Conservation (phyloP, 768 basidiomycete species). For the Tephrocybe rancida region DNA sequence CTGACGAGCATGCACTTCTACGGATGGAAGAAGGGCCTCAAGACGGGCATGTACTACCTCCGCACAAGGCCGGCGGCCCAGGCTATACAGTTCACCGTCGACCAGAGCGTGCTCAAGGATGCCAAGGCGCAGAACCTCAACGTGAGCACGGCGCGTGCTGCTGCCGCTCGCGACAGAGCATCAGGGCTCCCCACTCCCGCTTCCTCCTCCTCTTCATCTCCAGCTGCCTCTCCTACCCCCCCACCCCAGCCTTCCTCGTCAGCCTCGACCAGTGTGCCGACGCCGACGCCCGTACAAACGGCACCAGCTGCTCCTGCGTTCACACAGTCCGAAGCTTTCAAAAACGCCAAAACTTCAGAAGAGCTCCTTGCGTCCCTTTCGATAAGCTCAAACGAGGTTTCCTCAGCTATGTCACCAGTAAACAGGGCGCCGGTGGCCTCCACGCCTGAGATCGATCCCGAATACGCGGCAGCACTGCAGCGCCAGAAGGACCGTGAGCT, state of each 20-base stretch:
- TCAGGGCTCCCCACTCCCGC: slow-evolving; percentile 34
- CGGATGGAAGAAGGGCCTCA: slow-evolving; percentile 99
- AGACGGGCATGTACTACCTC: slow-evolving; percentile 99
- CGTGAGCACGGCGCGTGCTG: slow-evolving; percentile 26
- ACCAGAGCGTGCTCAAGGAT: slow-evolving; percentile 73
- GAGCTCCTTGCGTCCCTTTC: slow-evolving; percentile 33
- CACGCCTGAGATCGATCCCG: slow-evolving; percentile 64
- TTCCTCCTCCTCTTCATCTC: slow-evolving; percentile 30
- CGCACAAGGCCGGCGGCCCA: slow-evolving; percentile 93
- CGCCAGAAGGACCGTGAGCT: slow-evolving; percentile 72
- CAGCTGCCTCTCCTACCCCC: slow-evolving; percentile 23
- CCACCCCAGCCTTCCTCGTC: slow-evolving; percentile 18
- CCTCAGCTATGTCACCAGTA: too few relatives aligned
- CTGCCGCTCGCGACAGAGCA: slow-evolving; percentile 17
- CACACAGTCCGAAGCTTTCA: slow-evolving; percentile 27
- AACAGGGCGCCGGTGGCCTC: too few relatives aligned
- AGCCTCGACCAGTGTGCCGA: slow-evolving; percentile 12
- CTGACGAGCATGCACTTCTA: slow-evolving; percentile 98
- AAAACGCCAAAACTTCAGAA: slow-evolving; percentile 21
- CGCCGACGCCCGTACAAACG: slow-evolving; percentile 12
- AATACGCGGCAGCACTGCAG: slow-evolving; percentile 78
- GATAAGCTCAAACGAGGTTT: too few relatives aligned
- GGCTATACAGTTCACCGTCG: slow-evolving; percentile 98
- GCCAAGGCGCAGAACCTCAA: slow-evolving; percentile 50
- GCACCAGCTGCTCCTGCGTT: slow-evolving; percentile 14